phyloP scores from a whole-genome alignment of 805 yeast species.

The Yamadazyma scolyti region DNA sequence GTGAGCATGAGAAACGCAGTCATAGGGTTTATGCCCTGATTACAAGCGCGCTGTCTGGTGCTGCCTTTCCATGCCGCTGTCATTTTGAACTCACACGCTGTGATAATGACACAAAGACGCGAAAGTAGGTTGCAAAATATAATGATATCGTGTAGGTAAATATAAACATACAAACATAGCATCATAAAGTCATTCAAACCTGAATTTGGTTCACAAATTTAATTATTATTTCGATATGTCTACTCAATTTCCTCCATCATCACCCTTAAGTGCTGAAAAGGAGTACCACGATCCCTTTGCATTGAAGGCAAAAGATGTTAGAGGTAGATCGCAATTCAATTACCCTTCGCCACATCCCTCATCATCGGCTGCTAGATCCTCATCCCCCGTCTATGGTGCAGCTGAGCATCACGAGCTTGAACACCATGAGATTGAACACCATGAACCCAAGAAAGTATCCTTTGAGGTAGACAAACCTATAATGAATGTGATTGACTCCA shows the following conservation, averaged over 20 bases:
- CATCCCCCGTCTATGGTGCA: conserved; percentile 27
- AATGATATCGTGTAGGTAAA: conserved; percentile 3
- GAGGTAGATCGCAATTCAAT: conserved; percentile 13
- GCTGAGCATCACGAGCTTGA: background rate
- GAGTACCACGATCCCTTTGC: conserved; percentile 13
- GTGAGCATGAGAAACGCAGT: background rate
- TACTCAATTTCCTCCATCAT: conserved; percentile 50
- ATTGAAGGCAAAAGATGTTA: conserved; percentile 1
- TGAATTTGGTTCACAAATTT: conserved; percentile 1
- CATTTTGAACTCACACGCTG: no score
- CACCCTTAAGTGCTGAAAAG: conserved; percentile 38
- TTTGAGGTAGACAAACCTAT: conserved; percentile 11
- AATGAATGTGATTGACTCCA: conserved; percentile 8
- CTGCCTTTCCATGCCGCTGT: no score
- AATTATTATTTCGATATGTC: conserved; percentile 5
- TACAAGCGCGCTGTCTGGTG: no score
- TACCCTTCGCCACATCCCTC: conserved; percentile 76
- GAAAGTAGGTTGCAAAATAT: conserved; percentile 6
- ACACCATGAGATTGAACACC: background rate
- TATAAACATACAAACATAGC: conserved; percentile 1
- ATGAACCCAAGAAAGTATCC: conserved; percentile 10
- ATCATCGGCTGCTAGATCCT: conserved; percentile 37
- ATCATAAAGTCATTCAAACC: conserved; percentile 1
- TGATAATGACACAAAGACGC: conserved; percentile 2
- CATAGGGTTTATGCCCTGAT: conserved; percentile 1